Evolutionary conservation across 371 early-diverging fungal species (phyloP).

Genomic region (Saksenaea vasiformis): DNA sequence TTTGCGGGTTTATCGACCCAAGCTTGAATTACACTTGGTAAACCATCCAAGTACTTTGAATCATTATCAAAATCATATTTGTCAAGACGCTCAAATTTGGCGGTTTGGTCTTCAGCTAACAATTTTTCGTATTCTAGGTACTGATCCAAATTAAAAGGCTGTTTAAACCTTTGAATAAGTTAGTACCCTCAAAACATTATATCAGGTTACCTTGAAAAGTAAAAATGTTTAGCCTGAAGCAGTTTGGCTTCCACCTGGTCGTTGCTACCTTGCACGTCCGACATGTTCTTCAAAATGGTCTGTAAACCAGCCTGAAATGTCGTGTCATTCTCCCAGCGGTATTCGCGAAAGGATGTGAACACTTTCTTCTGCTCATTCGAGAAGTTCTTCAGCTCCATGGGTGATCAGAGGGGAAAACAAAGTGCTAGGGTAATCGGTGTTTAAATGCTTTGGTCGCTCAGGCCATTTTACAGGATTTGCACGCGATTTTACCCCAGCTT

Average conservation of each 20-base stretch:
- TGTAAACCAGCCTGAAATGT: constrained; percentile 50
- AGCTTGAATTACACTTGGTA: constrained; percentile 46
- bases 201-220: constrained; percentile 42
- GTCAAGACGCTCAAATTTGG: constrained; percentile 44
- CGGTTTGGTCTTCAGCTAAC: constrained; percentile 25
- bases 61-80: constrained; percentile 57
- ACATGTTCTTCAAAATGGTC: constrained; percentile 29
- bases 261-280: background rate
- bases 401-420: background rate
- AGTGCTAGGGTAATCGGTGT: background rate
- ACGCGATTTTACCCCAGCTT: too few species aligned
- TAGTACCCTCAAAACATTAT: background rate
- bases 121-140: constrained; percentile 47
- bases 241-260: constrained; percentile 19
- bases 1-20: constrained; percentile 32
- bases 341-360: constrained; percentile 15
- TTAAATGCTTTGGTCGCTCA: background rate
- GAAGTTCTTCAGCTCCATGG: background rate
- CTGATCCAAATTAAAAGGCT: constrained; percentile 44
- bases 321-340: constrained; percentile 49
- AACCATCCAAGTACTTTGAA: constrained; percentile 38
- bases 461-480: background rate
- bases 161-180: constrained; percentile 30
- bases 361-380: constrained; percentile 11
- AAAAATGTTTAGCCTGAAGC: constrained; percentile 58